phyloP scores from a whole-genome alignment of 148 eudicot genomes.

The Pouteria glomerata region DNA sequence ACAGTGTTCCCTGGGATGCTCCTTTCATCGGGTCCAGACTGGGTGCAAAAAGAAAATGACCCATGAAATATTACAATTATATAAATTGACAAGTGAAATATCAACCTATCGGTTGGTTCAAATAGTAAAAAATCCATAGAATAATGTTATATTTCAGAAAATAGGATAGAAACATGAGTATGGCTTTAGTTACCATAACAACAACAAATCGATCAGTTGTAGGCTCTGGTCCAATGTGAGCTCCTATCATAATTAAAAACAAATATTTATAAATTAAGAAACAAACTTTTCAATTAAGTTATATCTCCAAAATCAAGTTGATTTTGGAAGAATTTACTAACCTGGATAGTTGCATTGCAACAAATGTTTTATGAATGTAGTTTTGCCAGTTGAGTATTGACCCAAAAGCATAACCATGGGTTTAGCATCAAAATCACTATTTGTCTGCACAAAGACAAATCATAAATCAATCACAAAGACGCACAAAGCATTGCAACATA shows the following conservation, averaged over 20 bases:
- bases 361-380: conserved; percentile 91
- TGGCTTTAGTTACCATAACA: conserved; percentile 63
- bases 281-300: neutral
- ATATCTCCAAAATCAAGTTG: neutral
- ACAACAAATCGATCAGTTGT: conserved; percentile 93
- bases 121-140: neutral
- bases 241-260: conserved; percentile 46
- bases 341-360: conserved; percentile 89
- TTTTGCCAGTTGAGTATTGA: conserved; percentile 97
- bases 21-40: conserved; percentile 85
- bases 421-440: conserved; percentile 86
- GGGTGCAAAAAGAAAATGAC: neutral
- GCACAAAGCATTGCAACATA: neutral
- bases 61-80: neutral
- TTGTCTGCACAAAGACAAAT: conserved; percentile 42
- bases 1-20: conserved; percentile 85
- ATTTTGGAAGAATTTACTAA: conserved; percentile 11
- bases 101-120: neutral
- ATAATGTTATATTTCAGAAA: neutral
- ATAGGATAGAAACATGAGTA: neutral
- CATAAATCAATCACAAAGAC: neutral
- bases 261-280: neutral
- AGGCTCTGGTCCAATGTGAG: conserved; percentile 99
- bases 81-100: neutral
- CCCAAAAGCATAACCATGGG: conserved; percentile 99